phyloP scores from a whole-genome alignment of 2,329 filamentous ascomycete species.

The Zymoseptoria crescenta region DNA sequence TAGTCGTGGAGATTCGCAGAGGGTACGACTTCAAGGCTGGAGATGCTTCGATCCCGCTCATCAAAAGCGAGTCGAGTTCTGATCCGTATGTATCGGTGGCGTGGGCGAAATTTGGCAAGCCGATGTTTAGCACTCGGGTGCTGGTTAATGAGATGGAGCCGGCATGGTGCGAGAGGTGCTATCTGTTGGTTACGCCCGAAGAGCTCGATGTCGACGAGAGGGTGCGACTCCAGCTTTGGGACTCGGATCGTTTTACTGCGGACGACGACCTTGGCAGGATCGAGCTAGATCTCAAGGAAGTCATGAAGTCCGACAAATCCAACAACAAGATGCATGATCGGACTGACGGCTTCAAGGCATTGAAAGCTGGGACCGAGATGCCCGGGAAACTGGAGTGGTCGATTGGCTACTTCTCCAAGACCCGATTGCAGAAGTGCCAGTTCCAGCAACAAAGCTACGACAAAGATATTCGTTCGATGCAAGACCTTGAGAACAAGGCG shows the following conservation, averaged over 20 bases:
- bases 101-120: conserved; percentile 71
- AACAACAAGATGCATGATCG: conserved; percentile 56
- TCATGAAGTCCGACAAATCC: conserved; percentile 54
- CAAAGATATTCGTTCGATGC: conserved; percentile 48
- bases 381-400: conserved; percentile 60
- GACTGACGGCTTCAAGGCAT: conserved; percentile 56
- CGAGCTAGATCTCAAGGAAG: conserved; percentile 56
- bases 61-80: conserved; percentile 50
- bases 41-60: conserved; percentile 54
- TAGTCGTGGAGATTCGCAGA: conserved; percentile 58
- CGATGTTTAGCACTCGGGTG: conserved; percentile 58
- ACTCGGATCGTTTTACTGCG: conserved; percentile 63
- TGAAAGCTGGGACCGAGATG: conserved; percentile 59
- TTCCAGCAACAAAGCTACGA: conserved; percentile 55
- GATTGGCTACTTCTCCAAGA: conserved; percentile 64
- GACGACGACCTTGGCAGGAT: conserved; percentile 69
- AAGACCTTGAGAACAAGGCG: conserved; percentile 53
- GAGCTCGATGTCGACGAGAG: conserved; percentile 61
- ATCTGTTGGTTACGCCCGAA: conserved; percentile 60
- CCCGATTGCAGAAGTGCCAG: conserved; percentile 54
- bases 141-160: conserved; percentile 59
- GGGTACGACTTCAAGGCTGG: conserved; percentile 66
- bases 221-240: conserved; percentile 64
- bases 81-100: conserved; percentile 66
- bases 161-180: conserved; percentile 62